Base-by-base conservation (phyloP, 371 early-diverging fungal genomes). In the Chytridium lagenaria region DNA sequence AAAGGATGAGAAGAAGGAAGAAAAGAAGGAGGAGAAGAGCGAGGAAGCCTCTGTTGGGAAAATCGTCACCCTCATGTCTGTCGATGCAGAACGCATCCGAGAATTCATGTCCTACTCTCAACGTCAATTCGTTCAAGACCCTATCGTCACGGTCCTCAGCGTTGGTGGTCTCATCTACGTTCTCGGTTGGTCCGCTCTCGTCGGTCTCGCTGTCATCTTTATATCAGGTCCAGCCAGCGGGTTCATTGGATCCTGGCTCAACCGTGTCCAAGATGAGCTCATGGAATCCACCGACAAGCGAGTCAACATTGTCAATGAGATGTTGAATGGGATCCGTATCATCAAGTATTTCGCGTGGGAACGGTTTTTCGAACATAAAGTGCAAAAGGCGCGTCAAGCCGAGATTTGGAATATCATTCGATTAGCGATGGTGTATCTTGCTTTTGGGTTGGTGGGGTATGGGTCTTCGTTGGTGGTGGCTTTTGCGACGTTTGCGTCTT, bases 291-390 rank as follows among this genome's bases (percentile, higher is more conserved):
- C 83, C 16, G 87, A 87, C 69, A 51, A 51, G 12, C 65, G 87
- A 10, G 77, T 85, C 16, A 78, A 67, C 33, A 71, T 75, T 31
- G 79, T 78, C 59, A 84, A 84, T 67, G 87, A 87, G 69, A 57
- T 80, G 2, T 67, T 85, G 30, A 74, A 81, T 37, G 82, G 84
- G 2, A 88, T 88, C 40, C 77, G 84, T 5, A 76, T 86, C 44
- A 65, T 85, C 64, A 86, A 84, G 74, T 83, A 50, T 39, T 78
- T 83, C n/a, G 83, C 81, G 7, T 88, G 86, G 87, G 88, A 86
- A 51, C 63, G 72, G 0, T 68, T 70, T 30, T 81, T 87, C 52
- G 50, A 44, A 22, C 80, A 85, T 23, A 73, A 77, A 57, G 77
- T 90, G 28, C 23, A 55, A 2, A 37, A 77, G 36, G 73, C 71